Evolutionary conservation across 345 rosid species (phyloP), one percentile per base, ranked within the genome.

Genomic region (Nasturtium officinale): DNA sequence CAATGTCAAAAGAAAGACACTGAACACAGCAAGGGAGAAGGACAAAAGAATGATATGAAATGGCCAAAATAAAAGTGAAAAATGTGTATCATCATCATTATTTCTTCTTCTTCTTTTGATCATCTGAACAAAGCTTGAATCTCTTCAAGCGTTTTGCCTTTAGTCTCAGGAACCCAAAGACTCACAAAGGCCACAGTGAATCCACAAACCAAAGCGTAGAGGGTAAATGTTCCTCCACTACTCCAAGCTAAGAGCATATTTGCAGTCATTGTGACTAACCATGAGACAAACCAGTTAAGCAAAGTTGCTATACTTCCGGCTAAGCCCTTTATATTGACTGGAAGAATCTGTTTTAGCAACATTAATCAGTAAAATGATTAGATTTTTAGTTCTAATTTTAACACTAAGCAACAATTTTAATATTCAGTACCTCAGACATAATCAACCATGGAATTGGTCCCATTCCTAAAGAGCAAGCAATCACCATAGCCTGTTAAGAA

Each of bases 391-490:
- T 68, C 54, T 33, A 17, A 26, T 25, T 26, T 12, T 43, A 40
- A n/a, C 65, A 26, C 18, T n/a, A 17, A 65, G 20, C 25, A 4
- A 12, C 71, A 21, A 9, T 3, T 46, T 17, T 45, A 13, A 37
- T 37, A 61, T 45, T 29, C 32, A 35, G 45, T 84, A 95, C 99
- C 99, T 95, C 98, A n/a, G 99, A 86, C 99, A 95, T 91, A 58
- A 95, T 91, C 65, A 95, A 23, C 99, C 99, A 95, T 17, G 99
- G 96, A 78, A 95, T 88, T 32, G 98, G 90, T 46, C 99, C 99
- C 82, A 95, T 67, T 68, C 99, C 99, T 81, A 95, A 76, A 62
- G 99, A 91, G 82, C 87, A 91, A 68, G 81, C 26, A 79, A 90
- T 65, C 47, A 91, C 96, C 84, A 90, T 63, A 63, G 82, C 81